Base-by-base conservation (phyloP, 257 asterid genomes). In the Paraleonurus japonicus region DNA sequence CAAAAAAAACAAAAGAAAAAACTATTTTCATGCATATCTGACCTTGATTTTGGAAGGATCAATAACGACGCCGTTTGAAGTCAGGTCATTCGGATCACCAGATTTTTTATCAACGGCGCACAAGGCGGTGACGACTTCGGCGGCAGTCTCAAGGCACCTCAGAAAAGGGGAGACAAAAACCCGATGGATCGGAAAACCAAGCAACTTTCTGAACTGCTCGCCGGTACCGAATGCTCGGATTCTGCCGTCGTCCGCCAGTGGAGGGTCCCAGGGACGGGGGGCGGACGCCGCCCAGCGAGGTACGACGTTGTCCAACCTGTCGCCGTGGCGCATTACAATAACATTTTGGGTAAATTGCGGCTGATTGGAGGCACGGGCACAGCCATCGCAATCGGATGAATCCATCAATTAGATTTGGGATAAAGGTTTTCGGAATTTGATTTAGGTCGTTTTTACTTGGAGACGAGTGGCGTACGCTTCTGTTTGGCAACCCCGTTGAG, bases 251-350 rank as follows among this genome's bases (percentile, higher is more conserved):
- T 88, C 88, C 53, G 84, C 81, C 62, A 94, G 81, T 33, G 97
- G 97, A 2, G 99, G 99, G 67, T 94, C 99, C 96, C 96, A 94
- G 6, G 96, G 96, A 7, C 96, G 84, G 4, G 85, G 73, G 2
- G 98, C 95, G 48, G 89, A 70, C 6, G 81, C 73, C 39, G 84
- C 78, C 98, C 98, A 94, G 16, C 79, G 84, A 13, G 89, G 96
- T 2, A 80, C 91, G 65, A 77, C 74, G 85, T 86, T 88, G 81
- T 94, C 99, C 11, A 85, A 26, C 75, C 99, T 68, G 67, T 94
- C 99, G 54, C 99, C 99, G 81, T 94, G 97, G 78, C 99, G 90
- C 96, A 94, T 88, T 9, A 91, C 90, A 80, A 90, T 80, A 73
- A 93, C 84, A 83, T 93, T 81, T 68, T 93, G 96, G 77, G 33